Conservation (phyloP, 2,329 filamentous ascomycete genomes). For the Phaeosphaeriaceae sp. region DNA sequence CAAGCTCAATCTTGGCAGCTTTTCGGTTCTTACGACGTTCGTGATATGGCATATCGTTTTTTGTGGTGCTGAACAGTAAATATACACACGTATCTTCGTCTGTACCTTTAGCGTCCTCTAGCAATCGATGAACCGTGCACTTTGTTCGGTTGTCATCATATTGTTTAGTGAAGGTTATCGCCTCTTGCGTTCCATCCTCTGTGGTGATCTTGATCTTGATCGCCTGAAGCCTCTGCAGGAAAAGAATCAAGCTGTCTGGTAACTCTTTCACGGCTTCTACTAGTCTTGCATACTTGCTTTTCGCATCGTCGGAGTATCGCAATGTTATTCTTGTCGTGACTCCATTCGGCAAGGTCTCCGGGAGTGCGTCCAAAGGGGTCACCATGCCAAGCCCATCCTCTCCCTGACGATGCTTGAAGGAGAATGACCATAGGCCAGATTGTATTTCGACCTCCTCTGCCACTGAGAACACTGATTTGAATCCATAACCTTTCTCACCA, state of each 20-base stretch:
- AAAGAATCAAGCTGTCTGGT: conserved; percentile 20
- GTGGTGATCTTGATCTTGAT: conserved; percentile 8
- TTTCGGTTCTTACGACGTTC: conserved; percentile 11
- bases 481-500: conserved; percentile 49
- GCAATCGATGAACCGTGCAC: neutral
- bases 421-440: conserved; percentile 48
- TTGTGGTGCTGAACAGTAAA: neutral
- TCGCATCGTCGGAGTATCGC: conserved; percentile 4
- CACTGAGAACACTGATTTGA: conserved; percentile 46
- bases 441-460: conserved; percentile 49
- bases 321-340: conserved; percentile 27
- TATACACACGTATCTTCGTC: conserved; percentile 6
- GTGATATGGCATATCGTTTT: conserved; percentile 15
- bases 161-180: neutral
- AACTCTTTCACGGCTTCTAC: conserved; percentile 10
- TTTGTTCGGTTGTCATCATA: neutral
- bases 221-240: conserved; percentile 14
- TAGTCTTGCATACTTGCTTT: conserved; percentile 6
- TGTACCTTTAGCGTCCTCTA: neutral
- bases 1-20: conserved; percentile 17
- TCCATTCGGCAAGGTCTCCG: conserved; percentile 4
- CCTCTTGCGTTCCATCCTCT: neutral
- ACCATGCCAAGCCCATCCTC: conserved; percentile 61
- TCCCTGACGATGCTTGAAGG: conserved; percentile 41
- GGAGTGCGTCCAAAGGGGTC: conserved; percentile 46